Base-by-base conservation (phyloP, 2,329 filamentous ascomycete genomes). In the Rutstroemia sp. region DNA sequence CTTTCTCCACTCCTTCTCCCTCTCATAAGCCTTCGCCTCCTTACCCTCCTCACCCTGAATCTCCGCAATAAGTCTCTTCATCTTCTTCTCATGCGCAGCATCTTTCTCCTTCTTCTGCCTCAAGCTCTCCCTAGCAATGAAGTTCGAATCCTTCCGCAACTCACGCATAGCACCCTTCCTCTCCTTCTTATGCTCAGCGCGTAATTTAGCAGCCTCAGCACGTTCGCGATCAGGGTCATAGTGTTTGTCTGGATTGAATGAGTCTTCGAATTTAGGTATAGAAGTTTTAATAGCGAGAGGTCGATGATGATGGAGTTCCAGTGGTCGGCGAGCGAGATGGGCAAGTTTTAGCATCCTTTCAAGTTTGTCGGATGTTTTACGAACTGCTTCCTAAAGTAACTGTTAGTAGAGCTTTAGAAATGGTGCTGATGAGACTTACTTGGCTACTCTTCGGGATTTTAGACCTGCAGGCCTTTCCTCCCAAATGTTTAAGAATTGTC, bases 211-310 rank as follows among this genome's bases (percentile, higher is more conserved):
- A 60, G 88, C 74, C 69, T 96, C 91, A 21, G 89, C 86, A 37
- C 94, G 88, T 73, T 96, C 91, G 64, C 86, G 86, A 73, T 99
- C 88, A 0, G 91, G 91, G 70, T 99, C 95, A 81, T 99, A 97
- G 79, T 97, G 94, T 75, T 91, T 92, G 75, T 88, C 84, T 3
- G 94, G 94, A 71, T 95, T 94, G 80, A 91, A 99, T 57, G 82
- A 80, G 70, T 96, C 92, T 75, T 97, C 94, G 75, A 97, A 99
- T 72, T 95, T 96, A 72, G 94, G 94, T 48, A 96, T 84, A 58
- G 82, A 86, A 7, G 84, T 85, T 72, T 92, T 92, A 76, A 97
- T 95, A 21, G 94, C 86, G 2, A 95, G 80, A 0, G 92, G 90
- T 0, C 81, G 81, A 77, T 99, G 94, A 73, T 94, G 81, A 74